Conservation (phyloP, 2,329 filamentous ascomycete genomes). For the Septoria petroselini region DNA sequence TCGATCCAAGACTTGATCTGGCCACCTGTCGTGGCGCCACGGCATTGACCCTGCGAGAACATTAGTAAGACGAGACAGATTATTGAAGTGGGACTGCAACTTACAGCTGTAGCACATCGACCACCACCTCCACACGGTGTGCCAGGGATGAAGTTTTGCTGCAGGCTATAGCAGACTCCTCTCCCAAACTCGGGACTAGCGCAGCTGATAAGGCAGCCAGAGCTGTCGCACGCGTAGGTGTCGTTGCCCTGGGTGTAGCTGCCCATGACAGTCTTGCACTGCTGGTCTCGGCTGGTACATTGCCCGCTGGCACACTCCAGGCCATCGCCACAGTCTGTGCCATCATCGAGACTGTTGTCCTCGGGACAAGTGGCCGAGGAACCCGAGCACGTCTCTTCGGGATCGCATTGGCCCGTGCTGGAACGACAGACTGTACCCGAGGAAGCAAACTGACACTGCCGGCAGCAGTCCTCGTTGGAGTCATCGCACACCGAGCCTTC, state of each 20-base stretch:
- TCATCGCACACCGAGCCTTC: constrained; percentile 73
- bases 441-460: constrained; percentile 64
- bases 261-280: constrained; percentile 83
- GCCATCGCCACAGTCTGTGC: constrained; percentile 65
- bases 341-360: constrained; percentile 69
- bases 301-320: constrained; percentile 86
- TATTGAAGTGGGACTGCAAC: constrained; percentile 28
- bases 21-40: constrained; percentile 64
- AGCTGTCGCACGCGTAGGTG: constrained; percentile 72
- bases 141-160: constrained; percentile 92
- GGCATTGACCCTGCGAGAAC: constrained; percentile 62
- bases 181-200: constrained; percentile 64
- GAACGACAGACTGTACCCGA: constrained; percentile 73
- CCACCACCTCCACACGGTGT: constrained; percentile 81
- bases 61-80: constrained; percentile 15
- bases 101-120: constrained; percentile 63
- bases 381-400: constrained; percentile 78
- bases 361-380: constrained; percentile 67
- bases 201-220: constrained; percentile 74
- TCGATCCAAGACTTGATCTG: constrained; percentile 74
- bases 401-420: constrained; percentile 79
- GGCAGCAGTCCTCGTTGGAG: constrained; percentile 81
- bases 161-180: constrained; percentile 68
- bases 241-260: constrained; percentile 69
- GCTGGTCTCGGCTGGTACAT: constrained; percentile 85